Evolutionary conservation across 352 stramenopile genomes (phyloP), one percentile per base, ranked within the genome.

Genomic region (Phytophthora megakarya): DNA sequence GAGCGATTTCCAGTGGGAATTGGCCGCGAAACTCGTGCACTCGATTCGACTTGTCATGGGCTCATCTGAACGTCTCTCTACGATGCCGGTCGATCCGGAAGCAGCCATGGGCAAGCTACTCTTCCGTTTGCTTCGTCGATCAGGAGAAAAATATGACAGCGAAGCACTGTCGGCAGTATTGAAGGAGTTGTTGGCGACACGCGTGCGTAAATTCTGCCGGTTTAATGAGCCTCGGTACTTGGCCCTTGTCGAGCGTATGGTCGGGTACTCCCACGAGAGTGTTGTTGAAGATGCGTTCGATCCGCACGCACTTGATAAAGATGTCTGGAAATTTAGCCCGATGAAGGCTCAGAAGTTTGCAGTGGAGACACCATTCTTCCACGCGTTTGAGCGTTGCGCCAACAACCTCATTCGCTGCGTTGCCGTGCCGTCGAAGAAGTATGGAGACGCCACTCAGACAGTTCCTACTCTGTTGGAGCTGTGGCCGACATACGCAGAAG

Each of bases 191-290:
- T 49, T 84, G 12, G 70, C 81, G 2, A 61, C 67, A 4, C 78
- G 72, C 7, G 75, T 83, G 28, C 76, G 78, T 50, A 85, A 82
- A 42, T 75, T 86, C 30, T 71, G 71, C 65, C 86, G 86, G 55
- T 88, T 73, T 60, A 86, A 88, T 38, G 61, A 75, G 52, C 19
- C 18, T 3, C 46, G 21, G 18, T 88, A 82, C 61, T 25, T 89
- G 26, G 33, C 37, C 5, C 51, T 84, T 8, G 61, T 89, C 11
- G 71, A 90, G 65, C 39, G 30, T 15, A 76, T 88, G 65, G 74
- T 88, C 23, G 65, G 53, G 32, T 90, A 88, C 68, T 55, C 52
- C 15, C 70, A 81, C 43, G 40, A 72, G 2, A 70, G 32, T 12
- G 19, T 72, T 13, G 28, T 82, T 18, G 72, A 85, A 19, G 53